phyloP scores from a whole-genome alignment of 768 basidiomycete species.

The Tulasnella sp. region DNA sequence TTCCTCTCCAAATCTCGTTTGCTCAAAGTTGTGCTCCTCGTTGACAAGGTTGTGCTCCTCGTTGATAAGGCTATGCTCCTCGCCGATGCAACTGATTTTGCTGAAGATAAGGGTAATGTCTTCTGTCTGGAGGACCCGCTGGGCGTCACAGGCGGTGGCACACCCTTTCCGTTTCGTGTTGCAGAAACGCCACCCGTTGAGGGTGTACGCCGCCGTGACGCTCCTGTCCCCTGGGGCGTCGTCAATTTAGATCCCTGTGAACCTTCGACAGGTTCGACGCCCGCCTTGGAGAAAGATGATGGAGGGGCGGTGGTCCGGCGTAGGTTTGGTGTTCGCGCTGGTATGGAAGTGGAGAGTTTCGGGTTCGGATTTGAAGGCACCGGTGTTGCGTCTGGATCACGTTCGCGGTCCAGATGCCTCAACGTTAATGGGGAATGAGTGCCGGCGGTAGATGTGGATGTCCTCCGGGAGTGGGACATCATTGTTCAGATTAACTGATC shows the following conservation, averaged over 20 bases:
- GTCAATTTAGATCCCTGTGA: not conserved
- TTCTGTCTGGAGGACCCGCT: too few species aligned
- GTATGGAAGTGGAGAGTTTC: conserved; percentile 4
- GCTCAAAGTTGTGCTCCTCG: too few species aligned
- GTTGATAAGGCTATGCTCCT: too few species aligned
- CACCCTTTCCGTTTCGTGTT: not conserved
- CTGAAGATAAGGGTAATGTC: too few species aligned
- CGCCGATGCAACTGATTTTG: too few species aligned
- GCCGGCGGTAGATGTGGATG: not conserved
- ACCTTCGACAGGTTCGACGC: not conserved
- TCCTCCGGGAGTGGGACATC: not conserved
- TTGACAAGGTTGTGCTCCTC: too few species aligned
- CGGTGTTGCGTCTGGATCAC: conserved; percentile 13
- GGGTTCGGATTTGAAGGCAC: conserved; percentile 10
- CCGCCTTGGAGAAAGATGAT: not conserved
- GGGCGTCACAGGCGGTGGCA: too few species aligned
- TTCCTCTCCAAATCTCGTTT: too few species aligned
- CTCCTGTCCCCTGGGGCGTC: too few species aligned
- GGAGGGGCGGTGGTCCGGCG: not conserved
- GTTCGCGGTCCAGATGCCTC: not conserved
- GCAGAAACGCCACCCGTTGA: not conserved
- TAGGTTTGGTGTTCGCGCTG: not conserved
- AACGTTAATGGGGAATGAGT: too few species aligned
- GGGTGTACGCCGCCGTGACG: too few species aligned
- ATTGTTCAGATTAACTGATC: too few species aligned